Evolutionary conservation across 441 rosid genomes (phyloP).

Genomic region (Populus trichocarpa): DNA sequence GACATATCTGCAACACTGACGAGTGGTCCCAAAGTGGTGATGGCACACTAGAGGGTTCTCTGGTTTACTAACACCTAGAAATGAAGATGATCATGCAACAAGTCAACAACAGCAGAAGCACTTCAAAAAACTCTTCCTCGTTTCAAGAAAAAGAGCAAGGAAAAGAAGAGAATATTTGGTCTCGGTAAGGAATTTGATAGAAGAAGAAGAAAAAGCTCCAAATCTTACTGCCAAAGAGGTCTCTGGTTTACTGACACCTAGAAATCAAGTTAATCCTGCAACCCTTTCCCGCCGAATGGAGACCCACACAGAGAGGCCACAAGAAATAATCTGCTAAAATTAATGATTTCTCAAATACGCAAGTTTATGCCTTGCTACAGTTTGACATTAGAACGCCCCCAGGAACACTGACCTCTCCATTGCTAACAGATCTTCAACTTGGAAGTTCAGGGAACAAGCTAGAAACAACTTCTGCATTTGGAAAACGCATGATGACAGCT

Average conservation of each 20-base stretch:
- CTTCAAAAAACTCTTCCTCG: neutral
- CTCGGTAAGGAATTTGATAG: neutral
- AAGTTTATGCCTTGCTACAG: neutral
- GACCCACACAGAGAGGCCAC: constrained; percentile 14
- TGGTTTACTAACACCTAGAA: neutral
- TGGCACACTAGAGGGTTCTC: no score
- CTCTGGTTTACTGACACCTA: neutral
- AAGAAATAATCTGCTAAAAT: constrained; percentile 13
- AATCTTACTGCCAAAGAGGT: neutral
- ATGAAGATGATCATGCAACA: no score
- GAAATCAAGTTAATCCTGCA: neutral
- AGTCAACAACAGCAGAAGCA: neutral
- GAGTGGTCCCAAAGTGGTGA: no score
- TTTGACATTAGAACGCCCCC: constrained; percentile 17
- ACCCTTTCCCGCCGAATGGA: constrained; percentile 2
- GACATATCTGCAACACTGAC: no score
- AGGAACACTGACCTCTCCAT: neutral
- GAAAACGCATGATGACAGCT: constrained; percentile 48
- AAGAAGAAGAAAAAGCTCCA: neutral
- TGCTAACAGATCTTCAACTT: neutral
- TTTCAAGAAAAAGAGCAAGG: constrained; percentile 10
- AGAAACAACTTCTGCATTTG: constrained; percentile 24
- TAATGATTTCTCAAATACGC: neutral
- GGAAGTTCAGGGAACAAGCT: constrained; percentile 10
- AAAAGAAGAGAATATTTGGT: neutral